Evolutionary conservation across 2,329 filamentous ascomycete species (phyloP).

Genomic region (Talaromyces islandicus): DNA sequence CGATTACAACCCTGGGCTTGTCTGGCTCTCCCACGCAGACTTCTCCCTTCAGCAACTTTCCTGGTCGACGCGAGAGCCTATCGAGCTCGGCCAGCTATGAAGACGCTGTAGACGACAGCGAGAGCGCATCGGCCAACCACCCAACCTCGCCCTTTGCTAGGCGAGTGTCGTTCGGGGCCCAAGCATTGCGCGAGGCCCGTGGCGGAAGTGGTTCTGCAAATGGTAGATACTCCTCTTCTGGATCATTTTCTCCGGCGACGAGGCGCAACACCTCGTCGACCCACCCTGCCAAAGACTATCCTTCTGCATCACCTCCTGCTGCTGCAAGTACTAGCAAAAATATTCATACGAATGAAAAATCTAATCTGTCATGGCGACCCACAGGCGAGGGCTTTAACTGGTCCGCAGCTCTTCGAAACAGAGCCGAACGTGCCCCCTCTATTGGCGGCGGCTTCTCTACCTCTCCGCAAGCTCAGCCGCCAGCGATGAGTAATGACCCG

Average conservation of each 20-base stretch:
- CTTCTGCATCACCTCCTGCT: constrained; percentile 29
- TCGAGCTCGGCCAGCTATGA: constrained; percentile 53
- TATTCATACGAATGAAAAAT: constrained; percentile 31
- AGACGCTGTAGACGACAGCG: constrained; percentile 58
- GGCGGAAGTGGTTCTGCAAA: constrained; percentile 55
- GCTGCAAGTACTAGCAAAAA: constrained; percentile 32
- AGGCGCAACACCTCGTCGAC: constrained; percentile 20
- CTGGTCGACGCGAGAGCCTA: constrained; percentile 59
- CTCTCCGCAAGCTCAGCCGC: constrained; percentile 27
- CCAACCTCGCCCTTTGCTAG: constrained; percentile 66
- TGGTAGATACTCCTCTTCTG: constrained; percentile 52
- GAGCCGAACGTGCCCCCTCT: constrained; percentile 70
- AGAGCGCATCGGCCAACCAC: constrained; percentile 52
- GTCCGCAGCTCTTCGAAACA: constrained; percentile 89
- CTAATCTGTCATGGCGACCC: constrained; percentile 38
- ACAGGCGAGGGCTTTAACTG: constrained; percentile 94
- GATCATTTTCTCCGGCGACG: constrained; percentile 18
- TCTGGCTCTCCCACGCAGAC: constrained; percentile 62
- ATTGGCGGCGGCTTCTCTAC: constrained; percentile 27
- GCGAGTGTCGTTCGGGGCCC: constrained; percentile 83
- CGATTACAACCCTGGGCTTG: constrained; percentile 68
- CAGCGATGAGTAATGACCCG: constrained; percentile 30
- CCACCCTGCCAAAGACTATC: constrained; percentile 14
- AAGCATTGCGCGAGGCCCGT: constrained; percentile 67
- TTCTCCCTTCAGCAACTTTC: constrained; percentile 45